Base-by-base conservation (phyloP, 495 filamentous ascomycete species). In the Neohortaea acidophila region DNA sequence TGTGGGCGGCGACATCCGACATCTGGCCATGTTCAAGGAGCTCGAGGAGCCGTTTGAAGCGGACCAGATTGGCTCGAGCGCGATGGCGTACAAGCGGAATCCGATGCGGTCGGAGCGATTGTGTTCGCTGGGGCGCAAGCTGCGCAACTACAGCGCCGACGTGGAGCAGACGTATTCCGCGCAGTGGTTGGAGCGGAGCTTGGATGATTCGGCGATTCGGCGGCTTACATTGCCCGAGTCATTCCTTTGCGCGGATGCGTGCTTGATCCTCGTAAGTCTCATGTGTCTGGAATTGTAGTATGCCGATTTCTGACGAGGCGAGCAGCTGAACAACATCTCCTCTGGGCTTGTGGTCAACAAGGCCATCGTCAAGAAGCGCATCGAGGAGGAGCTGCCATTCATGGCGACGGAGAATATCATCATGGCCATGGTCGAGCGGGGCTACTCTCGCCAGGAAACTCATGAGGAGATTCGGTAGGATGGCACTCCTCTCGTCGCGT, bases 21-120 rank as follows among this genome's bases (percentile, higher is more conserved):
- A 84, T 51, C 63, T 91, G n/a, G 81, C 80, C 2, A 66, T 69
- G 42, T 65, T 69, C 36, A 84, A 89, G 64, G 79, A 89, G 61
- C 65, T 92, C 45, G 85, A 96, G 58, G 87, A 94, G 65, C 87
- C 87, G 1, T 89, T 91, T 39, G 87, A 93, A 61, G 79, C 71
- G 44, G 65, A 69, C 43, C 79, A 84, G 50, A 82, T 83, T 26
- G 76, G 74, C 23, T 56, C 50, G 7, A 59, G 53, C 21, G 67
- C 68, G 4, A 75, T 80, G 53, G 84, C 84, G 7, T 96, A 89
- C 63, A 94, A 94, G 64, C 67, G 79, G 33, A 92, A 92, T 59
- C 80, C 80, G 12, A 92, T 92, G 81, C 77, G 86, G 28, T 81
- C 67, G 27, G 89, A 97, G 62, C 70, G 86, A 45, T 72, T 93